Conservation (phyloP, 805 yeast genomes). For the Metschnikowia reukaufii region DNA sequence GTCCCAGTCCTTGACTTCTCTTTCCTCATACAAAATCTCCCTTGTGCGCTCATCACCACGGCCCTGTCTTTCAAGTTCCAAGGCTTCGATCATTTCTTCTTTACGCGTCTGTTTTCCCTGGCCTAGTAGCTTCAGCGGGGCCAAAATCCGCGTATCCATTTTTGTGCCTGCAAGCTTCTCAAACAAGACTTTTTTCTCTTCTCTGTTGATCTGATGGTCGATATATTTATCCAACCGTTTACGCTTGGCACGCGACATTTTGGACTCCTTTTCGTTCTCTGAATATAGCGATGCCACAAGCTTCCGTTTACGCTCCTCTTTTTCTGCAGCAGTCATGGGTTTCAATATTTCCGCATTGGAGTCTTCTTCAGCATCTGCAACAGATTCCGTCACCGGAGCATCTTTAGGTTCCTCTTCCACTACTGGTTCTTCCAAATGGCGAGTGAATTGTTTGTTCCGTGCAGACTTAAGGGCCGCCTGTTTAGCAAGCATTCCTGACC, state of each 20-base stretch:
- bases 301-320: constrained; percentile 60
- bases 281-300: constrained; percentile 56
- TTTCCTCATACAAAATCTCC: constrained; percentile 68
- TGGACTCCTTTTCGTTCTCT: constrained; percentile 59
- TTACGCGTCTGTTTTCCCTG: constrained; percentile 65
- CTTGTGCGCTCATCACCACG: constrained; percentile 60
- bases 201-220: constrained; percentile 84
- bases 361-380: constrained; percentile 29
- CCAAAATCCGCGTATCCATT: constrained; percentile 68
- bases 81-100: constrained; percentile 73
- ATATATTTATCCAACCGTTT: constrained; percentile 87
- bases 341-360: constrained; percentile 60
- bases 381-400: background rate
- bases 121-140: constrained; percentile 78
- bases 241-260: constrained; percentile 68
- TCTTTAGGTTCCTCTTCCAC: constrained; percentile 11
- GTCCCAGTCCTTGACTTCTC: constrained; percentile 62
- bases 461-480: constrained; percentile 66
- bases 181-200: constrained; percentile 77
- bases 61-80: constrained; percentile 70
- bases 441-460: constrained; percentile 65
- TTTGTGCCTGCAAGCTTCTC: constrained; percentile 67
- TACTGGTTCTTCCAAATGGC: constrained; percentile 36
- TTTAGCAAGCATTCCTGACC: constrained; percentile 80
- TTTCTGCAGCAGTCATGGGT: constrained; percentile 66